Evolutionary conservation across 768 basidiomycete genomes (phyloP), one percentile per base, ranked within the genome.

Genomic region (Russula griseocarnosa): DNA sequence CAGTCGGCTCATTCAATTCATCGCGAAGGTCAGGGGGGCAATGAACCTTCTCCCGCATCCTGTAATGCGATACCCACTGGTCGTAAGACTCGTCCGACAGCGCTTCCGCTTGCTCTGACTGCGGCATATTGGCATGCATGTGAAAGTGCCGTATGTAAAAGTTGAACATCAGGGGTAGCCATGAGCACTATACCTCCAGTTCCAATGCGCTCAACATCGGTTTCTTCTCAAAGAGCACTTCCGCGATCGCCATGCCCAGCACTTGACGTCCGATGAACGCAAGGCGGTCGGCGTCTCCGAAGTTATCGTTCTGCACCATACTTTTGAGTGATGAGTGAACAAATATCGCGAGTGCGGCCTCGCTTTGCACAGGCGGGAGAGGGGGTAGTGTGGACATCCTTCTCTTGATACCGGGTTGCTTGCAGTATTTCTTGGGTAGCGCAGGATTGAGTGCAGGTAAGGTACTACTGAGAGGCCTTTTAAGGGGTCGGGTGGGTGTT

Each of bases 241-340:
- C 69, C 5, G 82, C 81, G 55, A 83, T 74, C 44, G 76, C 77
- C 67, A 78, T 73, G 57, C 79, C 77, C 58, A 87, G 74, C 42
- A 79, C 79, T 54, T 74, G 65, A 61, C 74, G 73, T 36, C 86
- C 86, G 46, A 87, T 76, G 42, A 76, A 73, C 40, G 80, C 74
- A 62, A 88, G 73, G 58, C 85, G 75, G 71, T 84, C 84, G 67
- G 84, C 85, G 71, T 87, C 84, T 66, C 75, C 75, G 70, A 78
- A 81, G 30, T 76, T 75, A 38, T 77, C 77, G 36, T 66, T 62
- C n/a, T 6, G 34, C 13, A 14, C n/a, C 13, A 53, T 9, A 30
- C 71, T 79, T 56, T 83, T 79, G 55, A 90, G 77, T 22, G 87
- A 87, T 69, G 74, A 79, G 71, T 91, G 88, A 14, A 86, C 88